These are phyloP conservation scores for Pholiota molesta DNA, from an alignment of 768 basidiomycete species.

Conservation along the genomic window DNA sequence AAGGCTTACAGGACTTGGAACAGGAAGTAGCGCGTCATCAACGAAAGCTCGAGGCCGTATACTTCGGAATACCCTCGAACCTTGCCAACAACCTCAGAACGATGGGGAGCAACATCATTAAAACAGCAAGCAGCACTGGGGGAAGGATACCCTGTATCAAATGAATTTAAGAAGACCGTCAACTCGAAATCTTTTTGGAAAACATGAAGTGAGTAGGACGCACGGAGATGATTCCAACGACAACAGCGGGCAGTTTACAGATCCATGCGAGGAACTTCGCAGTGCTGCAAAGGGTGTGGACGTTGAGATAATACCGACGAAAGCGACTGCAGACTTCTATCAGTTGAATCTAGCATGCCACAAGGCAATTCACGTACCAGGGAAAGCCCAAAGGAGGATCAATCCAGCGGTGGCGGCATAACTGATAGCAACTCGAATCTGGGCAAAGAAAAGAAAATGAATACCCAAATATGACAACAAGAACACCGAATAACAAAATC, in stretches of 20 bases:
- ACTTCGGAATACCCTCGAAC: slow-evolving; percentile 90
- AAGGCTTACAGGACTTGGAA: slow-evolving; percentile 82
- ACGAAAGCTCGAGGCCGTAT: slow-evolving; percentile 79
- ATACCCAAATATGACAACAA: too few species aligned
- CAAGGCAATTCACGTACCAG: slow-evolving; percentile 47
- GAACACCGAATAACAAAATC: background rate
- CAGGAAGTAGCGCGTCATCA: slow-evolving; percentile 92
- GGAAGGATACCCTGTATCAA: slow-evolving; percentile 76
- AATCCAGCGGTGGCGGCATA: slow-evolving; percentile 79
- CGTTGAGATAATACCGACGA: slow-evolving; percentile 89
- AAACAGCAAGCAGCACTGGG: slow-evolving; percentile 81
- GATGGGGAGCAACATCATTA: slow-evolving; percentile 88
- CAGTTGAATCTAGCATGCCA: background rate
- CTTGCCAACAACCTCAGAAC: slow-evolving; percentile 77
- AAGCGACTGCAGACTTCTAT: slow-evolving; percentile 52
- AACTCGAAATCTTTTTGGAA: background rate
- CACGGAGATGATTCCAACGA: slow-evolving; percentile 76
- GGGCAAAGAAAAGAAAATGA: background rate
- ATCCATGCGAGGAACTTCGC: slow-evolving; percentile 85
- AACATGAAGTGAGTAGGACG: slow-evolving; percentile 10
- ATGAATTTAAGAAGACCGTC: background rate
- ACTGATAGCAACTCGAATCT: slow-evolving; percentile 61
- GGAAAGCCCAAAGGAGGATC: slow-evolving; percentile 88
- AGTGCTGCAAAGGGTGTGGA: slow-evolving; percentile 64
- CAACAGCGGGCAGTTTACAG: slow-evolving; percentile 61